A percentile compares a stretch with the other conserved stretches of the same genome.
Evolutionary conservation across 2,329 filamentous ascomycete genomes (phyloP).

Genomic region (Sphaerulina musiva): DNA sequence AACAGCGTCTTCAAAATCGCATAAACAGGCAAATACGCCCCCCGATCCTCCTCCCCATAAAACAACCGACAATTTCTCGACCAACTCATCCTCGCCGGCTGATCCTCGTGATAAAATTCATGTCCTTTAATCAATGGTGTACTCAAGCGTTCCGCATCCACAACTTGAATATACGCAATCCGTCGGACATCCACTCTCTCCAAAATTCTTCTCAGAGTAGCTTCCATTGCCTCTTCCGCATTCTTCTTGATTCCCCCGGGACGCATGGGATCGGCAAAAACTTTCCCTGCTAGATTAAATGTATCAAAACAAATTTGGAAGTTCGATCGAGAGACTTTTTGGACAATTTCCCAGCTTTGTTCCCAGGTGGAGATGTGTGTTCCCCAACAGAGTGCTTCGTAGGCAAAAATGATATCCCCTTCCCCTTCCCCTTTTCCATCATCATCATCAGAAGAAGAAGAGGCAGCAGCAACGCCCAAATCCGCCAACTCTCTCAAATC

Average conservation of each 20-base stretch:
- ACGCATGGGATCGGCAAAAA: constrained; percentile 62
- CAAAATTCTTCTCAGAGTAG: constrained; percentile 52
- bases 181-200: constrained; percentile 54
- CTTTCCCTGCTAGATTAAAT: constrained; percentile 66
- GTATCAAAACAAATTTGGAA: constrained; percentile 73
- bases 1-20: constrained; percentile 57
- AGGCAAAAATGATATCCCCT: constrained; percentile 39
- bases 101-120: constrained; percentile 51
- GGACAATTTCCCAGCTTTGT: constrained; percentile 60
- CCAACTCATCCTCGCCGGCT: constrained; percentile 68
- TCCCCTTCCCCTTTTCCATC: too few relatives aligned
- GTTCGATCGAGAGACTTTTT: constrained; percentile 59
- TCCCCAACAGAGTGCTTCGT: constrained; percentile 68
- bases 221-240: constrained; percentile 50
- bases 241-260: constrained; percentile 47
- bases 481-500: constrained; percentile 63
- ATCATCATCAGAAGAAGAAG: too few relatives aligned
- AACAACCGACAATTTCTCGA: constrained; percentile 67
- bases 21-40: constrained; percentile 61
- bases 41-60: constrained; percentile 55
- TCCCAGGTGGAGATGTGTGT: constrained; percentile 68
- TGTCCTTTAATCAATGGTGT: constrained; percentile 54
- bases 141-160: constrained; percentile 61
- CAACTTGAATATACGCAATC: constrained; percentile 70
- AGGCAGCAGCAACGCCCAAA: constrained; percentile 52